A percentile compares a stretch with the other conserved stretches of the same genome.
Evolutionary conservation across 1,139 yeast genomes (phyloP).

Genomic region (Lodderomyces theae): DNA sequence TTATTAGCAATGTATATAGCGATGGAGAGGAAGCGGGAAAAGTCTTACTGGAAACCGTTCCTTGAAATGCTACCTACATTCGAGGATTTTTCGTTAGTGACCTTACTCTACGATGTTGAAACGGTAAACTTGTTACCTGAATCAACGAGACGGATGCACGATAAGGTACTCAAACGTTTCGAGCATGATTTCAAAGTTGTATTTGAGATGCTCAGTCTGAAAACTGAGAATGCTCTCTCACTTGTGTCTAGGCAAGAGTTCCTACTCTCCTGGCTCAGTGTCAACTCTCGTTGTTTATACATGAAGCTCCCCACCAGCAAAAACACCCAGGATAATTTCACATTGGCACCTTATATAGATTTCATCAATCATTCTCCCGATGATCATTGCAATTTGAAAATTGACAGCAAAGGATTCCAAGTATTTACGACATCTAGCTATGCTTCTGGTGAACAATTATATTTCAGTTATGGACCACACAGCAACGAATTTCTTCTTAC

Average conservation of each 20-base stretch:
- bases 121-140: conserved; percentile 37
- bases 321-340: conserved; percentile 60
- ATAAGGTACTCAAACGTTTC: conserved; percentile 37
- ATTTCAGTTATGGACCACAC: conserved; percentile 83
- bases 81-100: conserved; percentile 47
- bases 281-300: conserved; percentile 88
- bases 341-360: conserved; percentile 91
- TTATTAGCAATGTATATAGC: conserved; percentile 47
- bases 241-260: conserved; percentile 24
- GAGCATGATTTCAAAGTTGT: conserved; percentile 35
- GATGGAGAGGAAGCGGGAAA: conserved; percentile 40
- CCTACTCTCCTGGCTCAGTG: conserved; percentile 78
- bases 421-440: conserved; percentile 43
- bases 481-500: conserved; percentile 74
- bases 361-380: conserved; percentile 72
- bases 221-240: conserved; percentile 10
- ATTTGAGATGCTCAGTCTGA: conserved; percentile 18
- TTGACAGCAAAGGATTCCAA: conserved; percentile 49
- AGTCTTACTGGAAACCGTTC: conserved; percentile 66
- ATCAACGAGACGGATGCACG: conserved; percentile 32
- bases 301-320: conserved; percentile 60
- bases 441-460: conserved; percentile 54
- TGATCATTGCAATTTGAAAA: conserved; percentile 51
- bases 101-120: conserved; percentile 50
- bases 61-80: conserved; percentile 53